Conservation (phyloP, 306 rosid genomes). For the Cucurbita maxima region DNA sequence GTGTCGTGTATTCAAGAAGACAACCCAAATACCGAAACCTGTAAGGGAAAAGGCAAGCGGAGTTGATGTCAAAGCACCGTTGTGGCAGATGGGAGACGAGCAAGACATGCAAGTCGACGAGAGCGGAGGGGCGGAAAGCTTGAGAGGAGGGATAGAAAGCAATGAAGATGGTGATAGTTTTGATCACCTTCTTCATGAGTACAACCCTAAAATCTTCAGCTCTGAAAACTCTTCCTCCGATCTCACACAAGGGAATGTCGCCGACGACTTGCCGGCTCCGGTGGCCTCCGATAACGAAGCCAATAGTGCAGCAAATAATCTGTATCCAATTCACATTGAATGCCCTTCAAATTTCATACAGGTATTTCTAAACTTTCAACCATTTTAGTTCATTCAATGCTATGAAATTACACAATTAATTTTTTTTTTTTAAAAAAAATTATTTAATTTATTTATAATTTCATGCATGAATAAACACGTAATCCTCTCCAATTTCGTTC, state of each 20-base stretch:
- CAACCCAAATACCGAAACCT: constrained; percentile 18
- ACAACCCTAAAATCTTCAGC: constrained; percentile 19
- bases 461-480: background rate
- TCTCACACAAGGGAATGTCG: constrained; percentile 72
- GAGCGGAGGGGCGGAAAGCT: constrained; percentile 4
- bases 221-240: constrained; percentile 84
- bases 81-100: constrained; percentile 12
- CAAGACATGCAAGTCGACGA: constrained; percentile 23
- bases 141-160: constrained; percentile 5
- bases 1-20: constrained; percentile 83
- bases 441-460: background rate
- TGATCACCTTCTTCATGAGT: constrained; percentile 20
- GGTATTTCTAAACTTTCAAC: background rate
- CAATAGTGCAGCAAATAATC: constrained; percentile 33
- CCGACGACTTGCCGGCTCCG: constrained; percentile 43
- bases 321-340: background rate
- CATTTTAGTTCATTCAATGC: background rate
- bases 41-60: background rate
- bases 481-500: background rate
- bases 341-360: constrained; percentile 2
- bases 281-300: constrained; percentile 66
- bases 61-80: background rate
- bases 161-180: constrained; percentile 25
- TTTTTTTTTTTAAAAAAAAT: background rate
- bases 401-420: background rate